Evolutionary conservation across 2,329 filamentous ascomycete genomes (phyloP).

Genomic region (Exophiala alcalophila): DNA sequence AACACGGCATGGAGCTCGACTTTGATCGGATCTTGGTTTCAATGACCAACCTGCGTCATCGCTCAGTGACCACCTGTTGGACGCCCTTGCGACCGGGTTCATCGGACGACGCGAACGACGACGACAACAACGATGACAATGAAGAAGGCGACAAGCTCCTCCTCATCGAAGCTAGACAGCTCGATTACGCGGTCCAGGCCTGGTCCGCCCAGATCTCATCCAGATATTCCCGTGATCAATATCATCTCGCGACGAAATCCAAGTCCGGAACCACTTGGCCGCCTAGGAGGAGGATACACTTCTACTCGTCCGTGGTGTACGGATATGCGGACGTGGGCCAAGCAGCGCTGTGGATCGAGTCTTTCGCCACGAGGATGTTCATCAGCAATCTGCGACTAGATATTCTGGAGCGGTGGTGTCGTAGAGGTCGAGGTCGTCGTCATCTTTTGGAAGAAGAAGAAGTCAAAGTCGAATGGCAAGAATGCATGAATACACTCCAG

Average conservation of each 20-base stretch:
- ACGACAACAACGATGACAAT: background rate
- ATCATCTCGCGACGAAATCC: conserved; percentile 16
- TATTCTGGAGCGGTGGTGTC: conserved; percentile 24
- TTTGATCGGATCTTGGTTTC: conserved; percentile 32
- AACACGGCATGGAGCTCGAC: conserved; percentile 30
- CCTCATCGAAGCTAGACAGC: conserved; percentile 2
- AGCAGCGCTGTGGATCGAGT: conserved; percentile 30
- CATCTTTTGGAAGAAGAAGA: background rate
- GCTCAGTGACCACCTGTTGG: conserved; percentile 1
- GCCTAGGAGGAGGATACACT: conserved; percentile 19
- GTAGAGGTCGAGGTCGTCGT: background rate
- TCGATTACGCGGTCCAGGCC: conserved; percentile 9
- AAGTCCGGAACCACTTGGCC: conserved; percentile 15
- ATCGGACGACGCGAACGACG: too few relatives aligned
- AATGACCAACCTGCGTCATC: conserved; percentile 25
- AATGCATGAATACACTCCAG: background rate
- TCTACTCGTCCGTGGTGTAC: conserved; percentile 30
- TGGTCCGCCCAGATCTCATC: conserved; percentile 8
- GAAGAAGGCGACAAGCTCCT: too few relatives aligned
- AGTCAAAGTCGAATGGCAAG: background rate
- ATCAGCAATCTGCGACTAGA: conserved; percentile 29
- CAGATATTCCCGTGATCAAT: conserved; percentile 2
- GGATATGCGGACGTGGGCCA: conserved; percentile 26
- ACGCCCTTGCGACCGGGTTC: too few relatives aligned
- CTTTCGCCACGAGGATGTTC: conserved; percentile 30